Evolutionary conservation across 75 land plant genomes (phyloP).

Genomic region (Chamaecyparis obtusa): DNA sequence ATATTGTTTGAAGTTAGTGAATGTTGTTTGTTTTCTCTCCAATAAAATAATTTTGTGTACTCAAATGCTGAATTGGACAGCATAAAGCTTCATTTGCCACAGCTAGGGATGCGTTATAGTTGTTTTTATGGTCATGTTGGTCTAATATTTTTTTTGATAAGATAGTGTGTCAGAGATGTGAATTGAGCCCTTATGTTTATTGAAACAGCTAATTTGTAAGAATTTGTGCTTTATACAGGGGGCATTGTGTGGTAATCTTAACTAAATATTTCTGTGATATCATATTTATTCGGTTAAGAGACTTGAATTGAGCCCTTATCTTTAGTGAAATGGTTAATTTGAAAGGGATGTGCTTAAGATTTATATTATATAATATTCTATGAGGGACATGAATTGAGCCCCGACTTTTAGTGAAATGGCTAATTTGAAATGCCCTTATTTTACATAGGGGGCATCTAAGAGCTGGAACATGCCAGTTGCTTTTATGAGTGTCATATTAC

Average conservation of each 20-base stretch:
- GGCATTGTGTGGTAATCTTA: constrained; percentile 38
- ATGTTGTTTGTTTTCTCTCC: not conserved
- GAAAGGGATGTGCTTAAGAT: constrained; percentile 1
- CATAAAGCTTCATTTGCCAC: not conserved
- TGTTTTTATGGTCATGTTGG: not conserved
- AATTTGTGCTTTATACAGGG: constrained; percentile 49
- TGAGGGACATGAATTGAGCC: not conserved
- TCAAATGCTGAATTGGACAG: not conserved
- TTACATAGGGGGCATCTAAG: constrained; percentile 82
- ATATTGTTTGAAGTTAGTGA: not conserved
- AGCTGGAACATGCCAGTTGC: constrained; percentile 75
- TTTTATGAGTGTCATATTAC: constrained; percentile 92
- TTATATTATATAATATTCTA: not conserved
- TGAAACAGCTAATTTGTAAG: not conserved
- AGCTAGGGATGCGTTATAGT: not conserved
- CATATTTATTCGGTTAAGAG: not conserved
- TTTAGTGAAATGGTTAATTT: not conserved
- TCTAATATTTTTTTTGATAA: not conserved
- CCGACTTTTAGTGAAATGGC: not conserved
- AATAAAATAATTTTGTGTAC: not conserved
- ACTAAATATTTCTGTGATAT: not conserved
- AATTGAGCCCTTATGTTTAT: not conserved
- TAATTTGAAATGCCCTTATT: constrained; percentile 4
- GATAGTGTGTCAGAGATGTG: not conserved
- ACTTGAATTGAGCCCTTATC: not conserved